Evolutionary conservation across 2,329 filamentous ascomycete species (phyloP).

Genomic region (Hypomyces rosellus): DNA sequence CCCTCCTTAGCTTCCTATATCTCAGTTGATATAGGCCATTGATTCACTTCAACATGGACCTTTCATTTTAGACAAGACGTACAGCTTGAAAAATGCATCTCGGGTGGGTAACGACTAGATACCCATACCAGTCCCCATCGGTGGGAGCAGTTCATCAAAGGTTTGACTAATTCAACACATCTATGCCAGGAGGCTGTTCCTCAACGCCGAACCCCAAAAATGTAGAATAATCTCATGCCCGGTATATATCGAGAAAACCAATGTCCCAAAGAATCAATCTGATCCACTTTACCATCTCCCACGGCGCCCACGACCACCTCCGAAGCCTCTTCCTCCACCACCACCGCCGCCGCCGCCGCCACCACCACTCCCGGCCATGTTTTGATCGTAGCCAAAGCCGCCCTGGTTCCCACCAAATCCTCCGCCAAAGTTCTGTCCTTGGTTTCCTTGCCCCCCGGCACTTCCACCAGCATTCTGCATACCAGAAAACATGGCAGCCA

Average conservation of each 20-base stretch:
- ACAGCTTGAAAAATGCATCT: no score
- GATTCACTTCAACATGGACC: no score
- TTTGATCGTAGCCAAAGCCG: conserved; percentile 45
- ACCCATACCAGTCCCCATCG: no score
- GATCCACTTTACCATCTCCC: conserved; percentile 20
- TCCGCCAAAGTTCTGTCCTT: conserved; percentile 46
- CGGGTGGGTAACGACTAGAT: no score
- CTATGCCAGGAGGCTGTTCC: background rate
- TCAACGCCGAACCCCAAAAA: background rate
- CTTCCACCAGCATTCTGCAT: conserved; percentile 45
- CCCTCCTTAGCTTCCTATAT: no score
- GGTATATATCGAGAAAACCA: background rate
- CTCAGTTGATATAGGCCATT: no score
- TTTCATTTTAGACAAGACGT: no score
- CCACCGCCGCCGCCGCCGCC: conserved; percentile 29
- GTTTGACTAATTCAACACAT: background rate
- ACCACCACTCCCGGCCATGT: conserved; percentile 36
- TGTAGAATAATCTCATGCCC: background rate
- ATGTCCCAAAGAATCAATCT: background rate
- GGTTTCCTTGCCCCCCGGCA: conserved; percentile 41
- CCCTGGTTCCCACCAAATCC: conserved; percentile 49
- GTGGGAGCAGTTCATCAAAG: no score
- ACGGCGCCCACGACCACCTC: conserved; percentile 25
- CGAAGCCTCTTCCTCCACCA: conserved; percentile 21
- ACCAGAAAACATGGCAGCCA: conserved; percentile 54